Conservation (phyloP, 2,329 filamentous ascomycete species). For the Dendrostoma leiphaemia region DNA sequence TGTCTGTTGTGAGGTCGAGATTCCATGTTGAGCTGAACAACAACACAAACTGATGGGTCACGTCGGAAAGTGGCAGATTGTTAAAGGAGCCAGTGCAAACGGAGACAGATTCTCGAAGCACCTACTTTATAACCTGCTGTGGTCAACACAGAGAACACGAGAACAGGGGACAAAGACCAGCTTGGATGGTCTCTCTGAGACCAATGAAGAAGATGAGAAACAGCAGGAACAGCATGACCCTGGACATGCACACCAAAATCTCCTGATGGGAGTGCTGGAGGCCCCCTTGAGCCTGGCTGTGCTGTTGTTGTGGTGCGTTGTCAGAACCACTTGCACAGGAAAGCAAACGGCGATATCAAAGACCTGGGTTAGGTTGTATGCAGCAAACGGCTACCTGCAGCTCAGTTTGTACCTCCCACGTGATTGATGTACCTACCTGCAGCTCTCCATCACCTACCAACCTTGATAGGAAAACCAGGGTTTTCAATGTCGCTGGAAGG, state of each 20-base stretch:
- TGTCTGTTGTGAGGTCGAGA: neutral
- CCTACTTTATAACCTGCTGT: slow-evolving; percentile 27
- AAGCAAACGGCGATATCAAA: slow-evolving; percentile 29
- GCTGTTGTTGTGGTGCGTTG: slow-evolving; percentile 1
- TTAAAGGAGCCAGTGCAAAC: slow-evolving; percentile 27
- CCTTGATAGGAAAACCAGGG: neutral
- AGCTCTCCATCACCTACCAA: neutral
- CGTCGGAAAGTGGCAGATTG: slow-evolving; percentile 6
- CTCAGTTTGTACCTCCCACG: slow-evolving; percentile 35
- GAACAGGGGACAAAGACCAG: slow-evolving; percentile 9
- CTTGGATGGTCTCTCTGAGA: slow-evolving; percentile 1
- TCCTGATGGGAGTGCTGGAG: slow-evolving; percentile 1
- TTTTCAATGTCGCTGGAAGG: neutral
- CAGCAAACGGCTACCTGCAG: slow-evolving; percentile 36
- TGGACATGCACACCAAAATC: slow-evolving; percentile 11
- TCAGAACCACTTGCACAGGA: slow-evolving; percentile 4
- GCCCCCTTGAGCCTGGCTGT: slow-evolving; percentile 5
- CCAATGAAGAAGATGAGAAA: slow-evolving; percentile 12
- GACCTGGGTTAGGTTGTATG: slow-evolving; percentile 31
- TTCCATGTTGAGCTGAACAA: slow-evolving; percentile 4
- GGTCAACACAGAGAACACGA: slow-evolving; percentile 12
- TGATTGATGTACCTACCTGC: slow-evolving; percentile 27
- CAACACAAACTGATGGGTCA: neutral
- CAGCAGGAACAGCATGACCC: slow-evolving; percentile 8
- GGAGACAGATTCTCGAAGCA: slow-evolving; percentile 22